A percentile compares a stretch with the other conserved stretches of the same genome.
phyloP scores from a whole-genome alignment of 2,329 filamentous ascomycete species.

The Tolypocladium inflatum region DNA sequence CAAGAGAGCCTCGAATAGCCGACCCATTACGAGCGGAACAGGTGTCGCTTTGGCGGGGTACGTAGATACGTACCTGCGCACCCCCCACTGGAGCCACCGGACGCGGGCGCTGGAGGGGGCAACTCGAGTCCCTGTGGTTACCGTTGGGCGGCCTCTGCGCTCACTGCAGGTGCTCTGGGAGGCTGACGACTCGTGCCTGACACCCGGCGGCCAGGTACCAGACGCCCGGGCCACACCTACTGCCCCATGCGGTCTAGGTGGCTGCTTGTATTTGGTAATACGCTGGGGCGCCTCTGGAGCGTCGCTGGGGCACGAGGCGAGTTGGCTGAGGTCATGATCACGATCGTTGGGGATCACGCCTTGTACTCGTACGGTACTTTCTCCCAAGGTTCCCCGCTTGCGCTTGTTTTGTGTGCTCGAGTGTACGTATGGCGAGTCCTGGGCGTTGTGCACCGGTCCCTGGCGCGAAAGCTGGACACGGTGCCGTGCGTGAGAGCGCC shows the following conservation, averaged over 20 bases:
- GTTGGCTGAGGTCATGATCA: constrained; percentile 19
- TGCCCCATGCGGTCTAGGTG: constrained; percentile 20
- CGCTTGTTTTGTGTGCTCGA: background rate
- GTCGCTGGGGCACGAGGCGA: background rate
- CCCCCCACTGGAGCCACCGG: background rate
- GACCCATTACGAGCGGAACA: constrained; percentile 8
- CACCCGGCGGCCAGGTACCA: constrained; percentile 14
- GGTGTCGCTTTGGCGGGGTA: constrained; percentile 1
- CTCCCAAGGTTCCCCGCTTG: background rate
- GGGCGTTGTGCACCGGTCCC: background rate
- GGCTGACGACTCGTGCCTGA: constrained; percentile 14
- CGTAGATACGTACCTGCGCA: background rate
- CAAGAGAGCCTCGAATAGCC: constrained; percentile 24
- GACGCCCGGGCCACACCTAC: constrained; percentile 14
- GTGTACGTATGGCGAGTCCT: background rate
- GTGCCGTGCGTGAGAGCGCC: background rate
- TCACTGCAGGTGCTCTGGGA: background rate
- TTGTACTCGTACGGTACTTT: background rate
- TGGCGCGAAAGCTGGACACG: background rate
- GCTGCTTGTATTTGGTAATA: constrained; percentile 22
- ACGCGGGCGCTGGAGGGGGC: background rate
- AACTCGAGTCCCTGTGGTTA: background rate
- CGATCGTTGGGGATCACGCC: constrained; percentile 11
- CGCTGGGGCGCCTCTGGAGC: constrained; percentile 7
- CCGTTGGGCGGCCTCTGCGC: background rate